phyloP scores from a whole-genome alignment of 257 asterid species.

The Striga asiatica region DNA sequence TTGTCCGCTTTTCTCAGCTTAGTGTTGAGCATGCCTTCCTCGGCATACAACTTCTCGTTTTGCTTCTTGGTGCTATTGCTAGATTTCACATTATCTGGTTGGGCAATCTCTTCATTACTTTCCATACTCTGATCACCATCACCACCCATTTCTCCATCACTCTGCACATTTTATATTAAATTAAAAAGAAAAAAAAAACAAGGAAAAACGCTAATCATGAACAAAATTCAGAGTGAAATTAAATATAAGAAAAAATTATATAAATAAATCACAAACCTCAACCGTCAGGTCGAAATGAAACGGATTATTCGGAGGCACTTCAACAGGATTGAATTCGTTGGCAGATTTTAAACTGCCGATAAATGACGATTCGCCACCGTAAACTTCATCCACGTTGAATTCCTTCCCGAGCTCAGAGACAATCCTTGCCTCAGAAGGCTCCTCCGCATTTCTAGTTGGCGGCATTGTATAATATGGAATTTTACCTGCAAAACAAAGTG shows the following conservation, averaged over 20 bases:
- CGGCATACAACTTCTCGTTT: conserved; percentile 66
- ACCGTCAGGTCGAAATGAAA: conserved; percentile 52
- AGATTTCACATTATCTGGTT: conserved; percentile 29
- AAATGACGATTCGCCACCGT: conserved; percentile 70
- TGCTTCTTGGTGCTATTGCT: conserved; percentile 40
- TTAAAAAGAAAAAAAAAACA: neutral
- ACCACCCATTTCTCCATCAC: conserved; percentile 24
- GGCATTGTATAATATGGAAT: conserved; percentile 95
- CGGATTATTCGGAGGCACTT: conserved; percentile 65
- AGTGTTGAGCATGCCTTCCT: conserved; percentile 75
- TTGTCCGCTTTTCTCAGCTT: conserved; percentile 61
- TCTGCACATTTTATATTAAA: conserved; percentile 26
- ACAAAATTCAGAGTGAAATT: neutral
- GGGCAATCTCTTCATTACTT: conserved; percentile 35
- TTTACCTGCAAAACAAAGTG: conserved; percentile 56
- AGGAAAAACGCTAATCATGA: neutral
- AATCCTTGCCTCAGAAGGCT: conserved; percentile 60
- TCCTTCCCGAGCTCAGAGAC: conserved; percentile 74
- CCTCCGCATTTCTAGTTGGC: conserved; percentile 54
- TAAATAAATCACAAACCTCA: conserved; percentile 44
- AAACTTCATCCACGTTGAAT: conserved; percentile 71
- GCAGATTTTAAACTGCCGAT: conserved; percentile 95
- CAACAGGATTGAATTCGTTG: conserved; percentile 58
- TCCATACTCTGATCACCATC: conserved; percentile 47
- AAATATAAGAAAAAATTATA: neutral